Evolutionary conservation across 2,329 filamentous ascomycete species (phyloP), one percentile per base, ranked within the genome.

Genomic region (Nannizzia gypsea): DNA sequence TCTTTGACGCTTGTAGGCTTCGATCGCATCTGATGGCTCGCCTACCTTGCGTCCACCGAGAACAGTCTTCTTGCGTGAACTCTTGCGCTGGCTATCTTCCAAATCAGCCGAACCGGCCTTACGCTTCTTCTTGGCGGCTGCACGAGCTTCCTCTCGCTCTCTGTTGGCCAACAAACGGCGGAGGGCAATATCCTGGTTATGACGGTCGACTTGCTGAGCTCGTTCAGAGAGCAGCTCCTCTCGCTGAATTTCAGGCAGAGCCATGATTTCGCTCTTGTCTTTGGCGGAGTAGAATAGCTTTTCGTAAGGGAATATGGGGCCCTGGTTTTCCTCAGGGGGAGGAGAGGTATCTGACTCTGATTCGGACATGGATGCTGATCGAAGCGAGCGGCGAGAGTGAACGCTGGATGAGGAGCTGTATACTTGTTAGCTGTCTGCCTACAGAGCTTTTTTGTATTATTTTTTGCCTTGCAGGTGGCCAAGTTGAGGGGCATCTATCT

Each of bases 161-260:
- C 87, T 70, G 78, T 83, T 72, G 76, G 86, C 74, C 72, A 95
- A 81, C 62, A 95, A 84, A 67, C 88, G 86, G 62, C 88, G 88
- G 56, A 96, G 81, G 63, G 91, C 84, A 55, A 85, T 81, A 68
- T 93, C 90, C 74, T 96, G 92, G 62, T 87, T 83, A 66, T 88
- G 86, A 58, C 85, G 85, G 68, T 93, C 88, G 61, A 91, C 86
- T 71, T 93, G 85, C 67, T 89, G 84, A 38, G 87, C 86, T 65
- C 93, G 89, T 66, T 95, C 89, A 20, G 90, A 92, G 5, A 99
- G 82, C 50, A 96, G 86, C 70, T 90, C 84, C 73, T 99, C 93
- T 63, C 92, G 87, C 70, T 95, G 86, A 57, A 97, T 86, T 76
- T 97, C 91, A 31, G 90, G 86, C 81, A 96, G 84, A 60, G 80